These are phyloP conservation scores for Paraurostyla sp. DNA, from an alignment of 73 alveolate genomes.

Conservation along the genomic window DNA sequence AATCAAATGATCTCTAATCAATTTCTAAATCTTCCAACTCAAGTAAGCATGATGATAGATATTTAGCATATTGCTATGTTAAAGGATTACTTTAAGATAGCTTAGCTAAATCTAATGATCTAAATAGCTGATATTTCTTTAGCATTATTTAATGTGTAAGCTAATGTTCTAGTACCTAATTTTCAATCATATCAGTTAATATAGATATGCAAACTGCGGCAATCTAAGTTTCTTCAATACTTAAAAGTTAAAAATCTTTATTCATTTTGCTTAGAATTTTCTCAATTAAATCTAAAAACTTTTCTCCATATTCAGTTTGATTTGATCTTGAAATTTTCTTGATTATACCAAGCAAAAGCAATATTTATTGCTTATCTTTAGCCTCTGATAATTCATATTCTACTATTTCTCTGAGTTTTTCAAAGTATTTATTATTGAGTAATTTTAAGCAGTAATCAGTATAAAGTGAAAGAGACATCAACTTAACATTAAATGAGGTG, in stretches of 20 bases:
- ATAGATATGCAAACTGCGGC: constrained; percentile 10
- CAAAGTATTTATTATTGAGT: constrained; percentile 38
- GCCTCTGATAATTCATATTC: not conserved
- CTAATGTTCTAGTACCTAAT: constrained; percentile 31
- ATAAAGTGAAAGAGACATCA: not conserved
- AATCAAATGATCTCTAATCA: not conserved
- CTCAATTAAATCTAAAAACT: constrained; percentile 16
- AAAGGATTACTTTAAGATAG: not conserved
- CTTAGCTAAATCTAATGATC: not conserved
- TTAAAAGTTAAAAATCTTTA: not conserved
- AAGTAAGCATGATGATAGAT: not conserved
- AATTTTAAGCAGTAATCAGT: not conserved
- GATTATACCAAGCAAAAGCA: not conserved
- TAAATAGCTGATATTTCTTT: constrained; percentile 15
- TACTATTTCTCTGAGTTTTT: not conserved
- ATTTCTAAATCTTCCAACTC: constrained; percentile 43
- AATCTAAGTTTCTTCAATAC: not conserved
- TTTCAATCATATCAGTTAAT: constrained; percentile 36
- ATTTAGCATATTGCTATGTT: constrained; percentile 30
- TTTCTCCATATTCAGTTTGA: constrained; percentile 46
- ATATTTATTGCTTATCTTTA: not conserved
- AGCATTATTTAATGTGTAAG: constrained; percentile 3
- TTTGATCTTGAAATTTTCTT: not conserved
- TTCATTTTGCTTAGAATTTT: not conserved
- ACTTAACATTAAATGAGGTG: no score